phyloP scores from a whole-genome alignment of 768 basidiomycete genomes.

The Auricularia heimuer region DNA sequence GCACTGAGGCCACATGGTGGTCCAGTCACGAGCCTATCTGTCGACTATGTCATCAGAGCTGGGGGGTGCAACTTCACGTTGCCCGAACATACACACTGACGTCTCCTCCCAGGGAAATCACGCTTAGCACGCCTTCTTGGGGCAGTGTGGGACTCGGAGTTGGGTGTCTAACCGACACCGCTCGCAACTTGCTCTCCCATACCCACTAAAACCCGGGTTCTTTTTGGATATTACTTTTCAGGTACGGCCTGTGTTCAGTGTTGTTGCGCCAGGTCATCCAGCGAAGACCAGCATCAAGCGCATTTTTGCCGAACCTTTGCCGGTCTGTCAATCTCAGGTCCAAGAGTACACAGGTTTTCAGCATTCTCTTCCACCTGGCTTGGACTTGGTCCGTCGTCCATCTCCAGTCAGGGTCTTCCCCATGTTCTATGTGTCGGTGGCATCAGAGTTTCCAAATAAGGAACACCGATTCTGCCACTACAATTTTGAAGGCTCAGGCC shows the following conservation, averaged over 20 bases:
- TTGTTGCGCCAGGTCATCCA: background rate
- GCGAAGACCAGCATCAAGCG: background rate
- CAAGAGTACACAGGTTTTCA: background rate
- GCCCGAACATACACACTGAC: too few relatives aligned
- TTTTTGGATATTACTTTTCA: background rate
- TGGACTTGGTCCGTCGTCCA: background rate
- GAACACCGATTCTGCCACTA: background rate
- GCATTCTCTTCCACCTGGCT: background rate
- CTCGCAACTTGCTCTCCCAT: background rate
- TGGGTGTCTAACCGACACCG: too few relatives aligned
- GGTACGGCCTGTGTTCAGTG: background rate
- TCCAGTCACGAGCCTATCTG: too few relatives aligned
- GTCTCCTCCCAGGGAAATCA: too few relatives aligned
- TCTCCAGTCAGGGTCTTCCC: background rate
- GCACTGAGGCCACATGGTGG: too few relatives aligned
- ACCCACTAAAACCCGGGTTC: background rate
- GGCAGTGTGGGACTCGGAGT: too few relatives aligned
- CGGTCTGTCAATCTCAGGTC: background rate
- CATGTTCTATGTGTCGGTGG: background rate
- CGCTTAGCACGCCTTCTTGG: too few relatives aligned
- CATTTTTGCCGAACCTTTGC: background rate
- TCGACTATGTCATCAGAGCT: too few relatives aligned
- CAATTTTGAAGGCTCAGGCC: background rate
- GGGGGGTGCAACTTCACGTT: too few relatives aligned
- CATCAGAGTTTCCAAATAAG: background rate